Evolutionary conservation across 768 basidiomycete genomes (phyloP), one percentile per base, ranked within the genome.

Genomic region (Xerocomellus intermedius): DNA sequence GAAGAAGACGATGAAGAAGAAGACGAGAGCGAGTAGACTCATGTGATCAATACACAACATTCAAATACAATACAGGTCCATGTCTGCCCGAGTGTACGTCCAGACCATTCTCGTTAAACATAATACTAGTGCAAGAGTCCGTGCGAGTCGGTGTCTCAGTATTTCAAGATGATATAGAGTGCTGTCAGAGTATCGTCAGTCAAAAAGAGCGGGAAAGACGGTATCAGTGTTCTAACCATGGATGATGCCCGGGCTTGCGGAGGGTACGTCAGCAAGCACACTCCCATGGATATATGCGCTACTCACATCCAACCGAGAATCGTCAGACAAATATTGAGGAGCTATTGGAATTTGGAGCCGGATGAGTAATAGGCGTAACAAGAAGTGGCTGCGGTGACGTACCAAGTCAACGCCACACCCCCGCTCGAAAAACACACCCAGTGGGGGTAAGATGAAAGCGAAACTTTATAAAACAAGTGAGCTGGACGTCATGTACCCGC

Each of bases 381-480:
- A 24, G 24, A 24, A 24, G 24, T 24, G 24, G n/a, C 42, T 14
- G 13, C 28, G 13, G 55, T 49, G 38, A 80, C 85, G 48, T 64
- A 89, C 84, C 42, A 95, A 72, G 69, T 94, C 91, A 21, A 81
- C 83, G 35, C 77, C 75, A 68, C 91, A 94, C 24, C 94, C 94
- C 50, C 90, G 81, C 75, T 95, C 92, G 24, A 95, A 74, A 75
- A 94, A 93, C 24, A 96, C 94, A 52, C 87, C 92, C 3, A 96
- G 67, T 55, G 94, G 94, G 10, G 92, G 91, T 14, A 92, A 63
- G 68, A 91, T 61, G 72, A 92, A 77, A 55, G 89, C 89, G 51
- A 84, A 63, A 56, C 83, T 87, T 45, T 43, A 51, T 17, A 33
- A 53, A 46, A 45, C 14, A 1, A 26, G 30, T 70, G 56, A 70